A percentile compares a stretch with the other conserved stretches of the same genome.
phyloP scores from a whole-genome alignment of 805 yeast species.

The Metschnikowia santaceciliae region DNA sequence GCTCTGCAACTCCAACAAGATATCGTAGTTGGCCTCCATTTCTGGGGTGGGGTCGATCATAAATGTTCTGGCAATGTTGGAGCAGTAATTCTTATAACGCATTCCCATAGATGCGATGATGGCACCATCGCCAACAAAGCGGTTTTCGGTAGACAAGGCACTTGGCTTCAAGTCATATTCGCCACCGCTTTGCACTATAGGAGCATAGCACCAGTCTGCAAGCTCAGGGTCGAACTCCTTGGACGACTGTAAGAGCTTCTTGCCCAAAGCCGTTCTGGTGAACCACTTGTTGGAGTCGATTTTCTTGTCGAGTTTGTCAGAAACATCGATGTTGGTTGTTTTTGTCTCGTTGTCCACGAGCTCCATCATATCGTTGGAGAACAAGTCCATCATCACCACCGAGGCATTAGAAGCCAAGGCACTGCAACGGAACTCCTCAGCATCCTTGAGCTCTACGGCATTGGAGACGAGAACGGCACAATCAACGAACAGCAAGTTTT shows the following conservation, averaged over 20 bases:
- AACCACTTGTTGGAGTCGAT: slow-evolving; percentile 73
- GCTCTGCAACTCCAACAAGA: slow-evolving; percentile 64
- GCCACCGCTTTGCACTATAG: slow-evolving; percentile 86
- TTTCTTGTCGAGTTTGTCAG: slow-evolving; percentile 74
- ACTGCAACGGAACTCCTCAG: slow-evolving; percentile 62
- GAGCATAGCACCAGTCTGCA: slow-evolving; percentile 91
- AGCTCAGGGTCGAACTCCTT: slow-evolving; percentile 68
- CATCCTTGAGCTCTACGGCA: slow-evolving; percentile 71
- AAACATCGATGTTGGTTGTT: slow-evolving; percentile 65
- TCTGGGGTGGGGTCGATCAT: slow-evolving; percentile 82
- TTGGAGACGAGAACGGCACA: slow-evolving; percentile 48
- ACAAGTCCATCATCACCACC: slow-evolving; percentile 71
- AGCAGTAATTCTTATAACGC: slow-evolving; percentile 84
- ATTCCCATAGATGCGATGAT: slow-evolving; percentile 81
- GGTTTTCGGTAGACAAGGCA: slow-evolving; percentile 67
- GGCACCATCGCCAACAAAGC: slow-evolving; percentile 65
- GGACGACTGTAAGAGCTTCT: slow-evolving; percentile 47
- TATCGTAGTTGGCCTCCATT: slow-evolving; percentile 75
- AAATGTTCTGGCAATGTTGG: slow-evolving; percentile 83
- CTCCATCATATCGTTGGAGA: slow-evolving; percentile 83
- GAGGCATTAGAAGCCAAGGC: slow-evolving; percentile 74
- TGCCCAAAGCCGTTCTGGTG: slow-evolving; percentile 47
- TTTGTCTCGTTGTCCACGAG: slow-evolving; percentile 83
- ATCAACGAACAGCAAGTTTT: slow-evolving; percentile 43
- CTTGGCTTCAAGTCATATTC: slow-evolving; percentile 80